phyloP scores from a whole-genome alignment of 176 grass and related monocot genomes.

The Pontederia paniculata region DNA sequence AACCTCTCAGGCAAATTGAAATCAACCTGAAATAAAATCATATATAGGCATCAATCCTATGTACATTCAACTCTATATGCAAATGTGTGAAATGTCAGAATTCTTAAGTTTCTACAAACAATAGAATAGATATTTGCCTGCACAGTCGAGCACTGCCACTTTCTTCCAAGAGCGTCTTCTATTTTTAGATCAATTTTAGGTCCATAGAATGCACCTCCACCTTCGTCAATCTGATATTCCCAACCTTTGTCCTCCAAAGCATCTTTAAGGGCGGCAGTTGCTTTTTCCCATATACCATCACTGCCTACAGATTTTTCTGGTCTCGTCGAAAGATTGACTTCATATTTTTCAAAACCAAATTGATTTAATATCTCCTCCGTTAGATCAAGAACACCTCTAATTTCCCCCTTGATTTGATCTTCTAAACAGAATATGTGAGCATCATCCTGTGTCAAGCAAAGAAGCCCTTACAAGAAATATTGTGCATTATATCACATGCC shows the following conservation, averaged over 20 bases:
- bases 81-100: background rate
- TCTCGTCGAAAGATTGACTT: conserved; percentile 84
- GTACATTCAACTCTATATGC: background rate
- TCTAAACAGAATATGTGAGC: conserved; percentile 96
- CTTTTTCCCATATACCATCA: conserved; percentile 89
- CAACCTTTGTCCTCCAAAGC: conserved; percentile 86
- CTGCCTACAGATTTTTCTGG: conserved; percentile 83
- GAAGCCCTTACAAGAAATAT: background rate
- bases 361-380: conserved; percentile 83
- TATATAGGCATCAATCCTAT: background rate
- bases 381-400: conserved; percentile 74
- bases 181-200: conserved; percentile 99
- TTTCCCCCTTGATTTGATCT: conserved; percentile 81
- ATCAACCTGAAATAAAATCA: conserved; percentile 51
- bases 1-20: conserved; percentile 87
- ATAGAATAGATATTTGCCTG: conserved; percentile 42
- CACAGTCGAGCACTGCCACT: conserved; percentile 95
- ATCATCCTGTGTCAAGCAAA: conserved; percentile 54
- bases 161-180: conserved; percentile 89
- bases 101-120: background rate
- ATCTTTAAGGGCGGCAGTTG: conserved; percentile 63
- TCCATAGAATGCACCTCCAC: conserved; percentile 92
- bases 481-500: background rate
- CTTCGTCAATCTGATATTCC: conserved; percentile 89
- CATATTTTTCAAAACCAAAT: conserved; percentile 74